Conservation (phyloP, 257 asterid genomes). For the Fraxinus quadrangulata region DNA sequence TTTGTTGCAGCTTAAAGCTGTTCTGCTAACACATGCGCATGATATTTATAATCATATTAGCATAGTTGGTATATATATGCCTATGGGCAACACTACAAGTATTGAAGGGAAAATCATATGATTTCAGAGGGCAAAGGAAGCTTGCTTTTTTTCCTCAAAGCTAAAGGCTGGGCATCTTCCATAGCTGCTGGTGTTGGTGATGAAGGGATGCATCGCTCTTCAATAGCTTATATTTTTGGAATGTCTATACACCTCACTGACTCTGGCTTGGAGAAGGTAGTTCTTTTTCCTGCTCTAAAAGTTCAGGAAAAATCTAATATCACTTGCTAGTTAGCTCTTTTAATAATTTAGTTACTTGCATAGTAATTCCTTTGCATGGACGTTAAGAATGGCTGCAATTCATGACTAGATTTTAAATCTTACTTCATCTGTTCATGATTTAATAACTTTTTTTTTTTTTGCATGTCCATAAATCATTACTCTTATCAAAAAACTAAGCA, state of each 20-base stretch:
- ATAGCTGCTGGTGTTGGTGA: conserved; percentile 97
- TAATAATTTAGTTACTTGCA: background rate
- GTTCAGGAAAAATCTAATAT: background rate
- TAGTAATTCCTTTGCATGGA: background rate
- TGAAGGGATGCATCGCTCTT: conserved; percentile 84
- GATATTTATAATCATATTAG: background rate
- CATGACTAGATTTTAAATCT: conserved; percentile 3
- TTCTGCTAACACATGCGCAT: background rate
- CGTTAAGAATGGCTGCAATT: background rate
- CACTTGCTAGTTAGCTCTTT: background rate
- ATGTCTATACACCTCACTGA: conserved; percentile 93
- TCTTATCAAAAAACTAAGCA: background rate
- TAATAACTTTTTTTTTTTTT: background rate
- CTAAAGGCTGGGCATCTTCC: conserved; percentile 82
- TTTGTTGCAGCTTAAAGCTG: background rate
- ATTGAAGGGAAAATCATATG: conserved; percentile 23
- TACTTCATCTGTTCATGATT: background rate
- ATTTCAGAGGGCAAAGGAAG: conserved; percentile 97
- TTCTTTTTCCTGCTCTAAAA: background rate
- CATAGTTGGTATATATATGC: background rate
- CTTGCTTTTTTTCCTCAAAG: conserved; percentile 77
- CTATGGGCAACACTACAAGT: conserved; percentile 16
- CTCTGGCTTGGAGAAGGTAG: conserved; percentile 86
- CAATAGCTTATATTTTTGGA: conserved; percentile 82
- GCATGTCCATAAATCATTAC: background rate